Base-by-base conservation (phyloP, 441 rosid genomes). In the Populus tomentosa region DNA sequence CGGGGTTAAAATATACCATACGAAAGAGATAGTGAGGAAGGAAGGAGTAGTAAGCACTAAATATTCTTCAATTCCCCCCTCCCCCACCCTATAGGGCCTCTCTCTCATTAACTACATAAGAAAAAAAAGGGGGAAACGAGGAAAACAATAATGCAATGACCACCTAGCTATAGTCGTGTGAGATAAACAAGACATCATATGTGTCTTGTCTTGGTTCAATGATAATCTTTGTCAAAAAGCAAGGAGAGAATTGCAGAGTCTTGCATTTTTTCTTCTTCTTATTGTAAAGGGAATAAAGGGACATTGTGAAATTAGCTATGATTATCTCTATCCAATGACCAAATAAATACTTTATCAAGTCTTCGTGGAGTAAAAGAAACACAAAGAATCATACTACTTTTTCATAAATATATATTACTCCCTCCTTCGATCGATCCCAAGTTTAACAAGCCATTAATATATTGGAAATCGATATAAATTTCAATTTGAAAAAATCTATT, bases 211-310 rank as follows among this genome's bases (percentile, higher is more conserved):
- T 65, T 65, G 18, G 18, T 65, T 65, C 33, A 30, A 65, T 11
- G 32, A 14, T 26, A 40, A 46, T 23, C 35, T 70, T 46, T 26
- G 63, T 70, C 73, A 24, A 70, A 70, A 70, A 46, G 63, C n/a
- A 11, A 70, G 33, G 32, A 30, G 32, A 35, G 6, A 13, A 70
- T 21, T n/a, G 46, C 1, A 21, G 73, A 21, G 73, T 46, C 24
- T 21, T 13, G 63, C 7, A 65, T 7, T 38, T 46, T 4, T 53
- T 14, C 32, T 16, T 5, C 0, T 53, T 10, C 59, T 46, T 40
- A 46, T 24, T 70, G 21, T 70, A 46, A 42, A 20, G 73, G 33
- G 73, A 46, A 70, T 70, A 70, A 70, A 70, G 73, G 73, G 59
- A 70, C n/a, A 18, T 16, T 46, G 63, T 70, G 63, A 46, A 23